A percentile compares a stretch with the other conserved stretches of the same genome.
Conservation (phyloP, 2,329 filamentous ascomycete species). For the Magnaporthales sp. region DNA sequence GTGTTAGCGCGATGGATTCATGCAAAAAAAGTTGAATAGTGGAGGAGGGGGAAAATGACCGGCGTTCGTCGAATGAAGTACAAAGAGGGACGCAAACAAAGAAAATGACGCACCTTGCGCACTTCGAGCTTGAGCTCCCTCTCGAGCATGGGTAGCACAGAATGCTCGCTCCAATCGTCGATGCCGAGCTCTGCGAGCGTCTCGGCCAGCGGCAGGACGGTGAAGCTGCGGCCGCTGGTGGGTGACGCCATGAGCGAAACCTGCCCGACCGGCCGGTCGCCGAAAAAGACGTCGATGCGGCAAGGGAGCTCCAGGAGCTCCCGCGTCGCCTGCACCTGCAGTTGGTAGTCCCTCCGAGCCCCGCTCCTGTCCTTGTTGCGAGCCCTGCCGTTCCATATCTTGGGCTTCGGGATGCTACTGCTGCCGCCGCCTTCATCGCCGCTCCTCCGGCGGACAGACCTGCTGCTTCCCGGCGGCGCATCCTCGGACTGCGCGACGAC, state of each 20-base stretch:
- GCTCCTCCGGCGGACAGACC: background rate
- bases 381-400: background rate
- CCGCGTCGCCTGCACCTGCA: slow-evolving; percentile 27
- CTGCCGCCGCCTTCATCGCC: background rate
- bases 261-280: slow-evolving; percentile 19
- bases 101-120: slow-evolving; percentile 12
- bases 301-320: slow-evolving; percentile 26
- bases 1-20: background rate
- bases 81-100: background rate
- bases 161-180: background rate
- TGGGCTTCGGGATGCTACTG: background rate
- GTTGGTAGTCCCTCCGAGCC: slow-evolving; percentile 22
- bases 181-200: slow-evolving; percentile 5
- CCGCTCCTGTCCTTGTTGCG: background rate
- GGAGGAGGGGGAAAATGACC: background rate
- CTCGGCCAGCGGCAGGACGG: slow-evolving; percentile 22
- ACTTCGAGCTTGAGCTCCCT: slow-evolving; percentile 15
- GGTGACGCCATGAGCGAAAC: slow-evolving; percentile 29
- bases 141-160: slow-evolving; percentile 25
- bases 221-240: slow-evolving; percentile 19
- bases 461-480: background rate
- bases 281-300: slow-evolving; percentile 24
- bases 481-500: background rate
- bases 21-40: background rate
- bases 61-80: too few relatives aligned